Conservation (phyloP, 163 green algal species). For the Chloromonas sp. region DNA sequence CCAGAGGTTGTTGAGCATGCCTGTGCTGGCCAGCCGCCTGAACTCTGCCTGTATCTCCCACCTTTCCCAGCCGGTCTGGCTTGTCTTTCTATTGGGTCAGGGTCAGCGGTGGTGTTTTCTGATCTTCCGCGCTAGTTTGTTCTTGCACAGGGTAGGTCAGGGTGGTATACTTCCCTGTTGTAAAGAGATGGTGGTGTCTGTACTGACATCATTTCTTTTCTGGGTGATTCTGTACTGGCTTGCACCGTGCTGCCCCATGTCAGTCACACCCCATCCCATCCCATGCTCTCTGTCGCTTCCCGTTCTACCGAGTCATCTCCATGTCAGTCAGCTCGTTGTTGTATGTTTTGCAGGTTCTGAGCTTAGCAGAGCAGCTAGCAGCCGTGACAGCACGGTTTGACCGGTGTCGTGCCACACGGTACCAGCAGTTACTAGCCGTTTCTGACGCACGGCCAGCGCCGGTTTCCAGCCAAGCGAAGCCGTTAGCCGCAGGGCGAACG, state of each 20-base stretch:
- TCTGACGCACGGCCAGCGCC: not conserved
- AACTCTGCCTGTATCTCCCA: not conserved
- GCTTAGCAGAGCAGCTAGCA: conserved; percentile 45
- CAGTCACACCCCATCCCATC: too few relatives aligned
- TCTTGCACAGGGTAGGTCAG: too few relatives aligned
- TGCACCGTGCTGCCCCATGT: too few relatives aligned
- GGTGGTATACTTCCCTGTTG: too few relatives aligned
- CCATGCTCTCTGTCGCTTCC: too few relatives aligned
- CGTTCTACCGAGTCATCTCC: not conserved
- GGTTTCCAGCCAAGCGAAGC: not conserved
- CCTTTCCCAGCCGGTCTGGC: not conserved
- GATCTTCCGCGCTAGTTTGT: too few relatives aligned
- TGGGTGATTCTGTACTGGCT: too few relatives aligned
- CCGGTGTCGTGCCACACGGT: conserved; percentile 23
- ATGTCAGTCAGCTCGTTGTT: not conserved
- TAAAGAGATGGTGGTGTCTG: too few relatives aligned
- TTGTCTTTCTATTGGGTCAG: not conserved
- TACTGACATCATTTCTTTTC: too few relatives aligned
- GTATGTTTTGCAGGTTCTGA: conserved; percentile 34
- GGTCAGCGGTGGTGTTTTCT: too few relatives aligned
- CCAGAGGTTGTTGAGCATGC: conserved; percentile 4
- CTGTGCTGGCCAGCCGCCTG: not conserved
- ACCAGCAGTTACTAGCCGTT: not conserved
- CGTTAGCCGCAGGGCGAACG: not conserved
- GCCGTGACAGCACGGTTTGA: conserved; percentile 43